Conservation (phyloP, 176 grass and related monocot genomes). For the Carex myosuroides region DNA sequence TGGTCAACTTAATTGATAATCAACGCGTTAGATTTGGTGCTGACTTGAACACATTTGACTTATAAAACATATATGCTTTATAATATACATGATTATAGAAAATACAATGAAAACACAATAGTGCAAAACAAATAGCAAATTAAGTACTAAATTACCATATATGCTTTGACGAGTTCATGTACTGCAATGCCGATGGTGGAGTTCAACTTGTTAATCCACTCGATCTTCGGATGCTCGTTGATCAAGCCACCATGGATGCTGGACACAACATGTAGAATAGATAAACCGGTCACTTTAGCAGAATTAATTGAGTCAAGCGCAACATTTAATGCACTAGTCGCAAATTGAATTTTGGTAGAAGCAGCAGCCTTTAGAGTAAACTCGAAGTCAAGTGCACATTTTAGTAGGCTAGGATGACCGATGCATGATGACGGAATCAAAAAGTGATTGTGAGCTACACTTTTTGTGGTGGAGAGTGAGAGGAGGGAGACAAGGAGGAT, state of each 20-base stretch:
- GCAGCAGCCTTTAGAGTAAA: background rate
- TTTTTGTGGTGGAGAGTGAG: background rate
- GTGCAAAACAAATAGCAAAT: background rate
- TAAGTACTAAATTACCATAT: background rate
- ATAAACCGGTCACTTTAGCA: background rate
- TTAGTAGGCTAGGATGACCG: background rate
- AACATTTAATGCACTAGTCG: background rate
- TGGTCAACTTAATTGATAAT: background rate
- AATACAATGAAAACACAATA: background rate
- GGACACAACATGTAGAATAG: background rate
- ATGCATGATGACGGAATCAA: background rate
- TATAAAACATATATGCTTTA: background rate
- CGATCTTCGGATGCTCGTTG: background rate
- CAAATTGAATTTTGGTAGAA: background rate
- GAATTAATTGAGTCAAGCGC: background rate
- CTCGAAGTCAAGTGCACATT: constrained; percentile 1
- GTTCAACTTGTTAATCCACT: background rate
- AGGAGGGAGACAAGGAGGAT: background rate
- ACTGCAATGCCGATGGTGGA: background rate
- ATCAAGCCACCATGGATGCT: background rate
- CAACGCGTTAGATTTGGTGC: background rate
- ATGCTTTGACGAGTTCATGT: background rate
- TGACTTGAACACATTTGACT: background rate
- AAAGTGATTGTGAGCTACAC: background rate
- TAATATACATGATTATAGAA: background rate